phyloP scores from a whole-genome alignment of 2,329 filamentous ascomycete genomes.

The Diaporthe citrichinensis region DNA sequence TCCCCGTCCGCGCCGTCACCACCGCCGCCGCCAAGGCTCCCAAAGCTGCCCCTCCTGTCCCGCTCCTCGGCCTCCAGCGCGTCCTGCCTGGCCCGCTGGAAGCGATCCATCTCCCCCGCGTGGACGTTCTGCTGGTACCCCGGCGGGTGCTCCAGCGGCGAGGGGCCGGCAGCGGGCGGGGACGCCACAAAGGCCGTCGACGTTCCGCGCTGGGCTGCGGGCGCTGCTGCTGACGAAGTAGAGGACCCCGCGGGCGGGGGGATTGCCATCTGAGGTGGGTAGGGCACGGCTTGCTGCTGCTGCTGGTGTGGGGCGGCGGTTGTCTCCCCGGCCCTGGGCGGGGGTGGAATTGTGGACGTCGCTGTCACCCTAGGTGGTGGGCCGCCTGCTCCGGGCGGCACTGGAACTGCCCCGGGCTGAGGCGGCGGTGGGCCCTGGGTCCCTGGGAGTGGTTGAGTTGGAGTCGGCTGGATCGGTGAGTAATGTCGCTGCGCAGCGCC shows the following conservation, averaged over 20 bases:
- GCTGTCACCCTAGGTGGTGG: constrained; percentile 42
- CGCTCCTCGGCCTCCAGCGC: constrained; percentile 50
- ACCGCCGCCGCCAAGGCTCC: constrained; percentile 39
- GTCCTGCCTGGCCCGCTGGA: constrained; percentile 60
- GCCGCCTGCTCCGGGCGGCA: constrained; percentile 50
- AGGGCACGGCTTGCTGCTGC: constrained; percentile 51
- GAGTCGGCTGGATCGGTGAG: constrained; percentile 57
- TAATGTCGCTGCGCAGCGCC: constrained; percentile 52
- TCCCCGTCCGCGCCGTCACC: constrained; percentile 54
- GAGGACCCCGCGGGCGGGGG: constrained; percentile 55
- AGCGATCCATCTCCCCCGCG: constrained; percentile 65
- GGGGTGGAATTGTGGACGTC: constrained; percentile 59
- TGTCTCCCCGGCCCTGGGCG: constrained; percentile 65
- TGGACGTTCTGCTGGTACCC: constrained; percentile 71
- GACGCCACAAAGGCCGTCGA: constrained; percentile 52
- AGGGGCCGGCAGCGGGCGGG: constrained; percentile 37
- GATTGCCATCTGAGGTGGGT: constrained; percentile 66
- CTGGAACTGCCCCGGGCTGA: constrained; percentile 70
- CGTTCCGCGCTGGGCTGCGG: constrained; percentile 58
- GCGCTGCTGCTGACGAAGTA: constrained; percentile 53
- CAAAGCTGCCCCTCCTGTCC: constrained; percentile 38
- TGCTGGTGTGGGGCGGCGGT: constrained; percentile 50
- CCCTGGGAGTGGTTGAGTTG: constrained; percentile 53
- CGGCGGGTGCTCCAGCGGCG: constrained; percentile 60
- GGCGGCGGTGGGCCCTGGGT: constrained; percentile 64